phyloP scores from a whole-genome alignment of 306 rosid species.

The Corylus avellana region DNA sequence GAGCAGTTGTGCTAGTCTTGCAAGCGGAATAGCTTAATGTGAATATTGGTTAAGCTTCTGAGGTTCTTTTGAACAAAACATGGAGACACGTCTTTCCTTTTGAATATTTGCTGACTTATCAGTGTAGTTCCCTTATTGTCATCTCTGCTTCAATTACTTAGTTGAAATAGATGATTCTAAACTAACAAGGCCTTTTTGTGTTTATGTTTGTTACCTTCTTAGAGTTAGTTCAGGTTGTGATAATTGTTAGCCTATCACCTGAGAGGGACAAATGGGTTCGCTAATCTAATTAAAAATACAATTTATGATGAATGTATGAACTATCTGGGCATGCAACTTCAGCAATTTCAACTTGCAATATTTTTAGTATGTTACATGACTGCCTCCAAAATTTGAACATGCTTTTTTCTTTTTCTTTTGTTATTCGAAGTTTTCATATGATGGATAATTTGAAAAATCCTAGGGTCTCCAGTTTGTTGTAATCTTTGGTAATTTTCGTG shows the following conservation, averaged over 20 bases:
- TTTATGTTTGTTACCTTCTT: not conserved
- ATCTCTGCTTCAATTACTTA: not conserved
- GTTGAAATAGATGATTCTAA: not conserved
- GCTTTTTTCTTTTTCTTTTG: too few species aligned
- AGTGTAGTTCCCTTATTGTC: not conserved
- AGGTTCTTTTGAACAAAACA: not conserved
- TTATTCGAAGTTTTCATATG: not conserved
- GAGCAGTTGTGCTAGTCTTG: not conserved
- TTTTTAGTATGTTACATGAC: not conserved
- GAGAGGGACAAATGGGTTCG: not conserved
- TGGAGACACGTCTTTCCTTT: not conserved
- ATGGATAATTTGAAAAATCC: not conserved
- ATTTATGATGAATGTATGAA: not conserved
- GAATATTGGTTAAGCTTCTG: not conserved
- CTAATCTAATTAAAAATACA: not conserved
- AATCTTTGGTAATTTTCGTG: not conserved
- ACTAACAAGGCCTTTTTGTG: not conserved
- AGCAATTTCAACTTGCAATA: not conserved
- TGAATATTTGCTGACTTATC: not conserved
- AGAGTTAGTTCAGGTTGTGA: not conserved
- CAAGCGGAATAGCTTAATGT: not conserved
- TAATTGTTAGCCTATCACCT: not conserved
- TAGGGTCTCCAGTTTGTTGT: not conserved
- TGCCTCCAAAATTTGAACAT: not conserved
- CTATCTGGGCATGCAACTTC: not conserved